phyloP scores from a whole-genome alignment of 176 grass and related monocot species.

The Hsuehochloa calcarea region DNA sequence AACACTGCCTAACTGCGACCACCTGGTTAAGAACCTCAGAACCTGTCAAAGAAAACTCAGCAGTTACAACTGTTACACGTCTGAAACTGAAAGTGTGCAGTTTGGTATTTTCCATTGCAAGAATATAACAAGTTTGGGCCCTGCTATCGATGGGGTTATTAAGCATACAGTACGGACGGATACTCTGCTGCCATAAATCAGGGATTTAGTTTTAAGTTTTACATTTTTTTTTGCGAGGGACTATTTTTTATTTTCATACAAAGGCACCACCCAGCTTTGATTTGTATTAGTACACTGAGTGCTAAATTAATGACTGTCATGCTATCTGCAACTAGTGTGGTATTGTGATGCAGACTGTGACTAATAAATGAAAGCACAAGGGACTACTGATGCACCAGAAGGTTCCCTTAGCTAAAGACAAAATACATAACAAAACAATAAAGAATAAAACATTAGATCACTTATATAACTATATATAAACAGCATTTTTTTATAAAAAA shows the following conservation, averaged over 20 bases:
- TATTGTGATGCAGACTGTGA: neutral
- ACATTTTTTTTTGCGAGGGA: neutral
- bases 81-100: neutral
- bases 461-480: neutral
- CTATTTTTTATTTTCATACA: neutral
- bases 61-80: conserved; percentile 3
- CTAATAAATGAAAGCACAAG: neutral
- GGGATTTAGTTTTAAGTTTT: neutral
- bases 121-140: neutral
- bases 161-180: neutral
- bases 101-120: neutral
- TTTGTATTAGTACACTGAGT: neutral
- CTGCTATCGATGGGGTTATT: neutral
- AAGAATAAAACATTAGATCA: neutral
- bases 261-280: neutral
- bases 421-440: neutral
- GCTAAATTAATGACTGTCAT: neutral
- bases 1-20: conserved; percentile 2
- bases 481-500: neutral
- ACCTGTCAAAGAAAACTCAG: conserved; percentile 32
- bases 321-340: neutral
- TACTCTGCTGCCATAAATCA: neutral
- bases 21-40: conserved; percentile 31
- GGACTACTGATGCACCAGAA: neutral
- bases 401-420: neutral